Conservation (phyloP, 2,329 filamentous ascomycete genomes). For the Escovopsis sp. region DNA sequence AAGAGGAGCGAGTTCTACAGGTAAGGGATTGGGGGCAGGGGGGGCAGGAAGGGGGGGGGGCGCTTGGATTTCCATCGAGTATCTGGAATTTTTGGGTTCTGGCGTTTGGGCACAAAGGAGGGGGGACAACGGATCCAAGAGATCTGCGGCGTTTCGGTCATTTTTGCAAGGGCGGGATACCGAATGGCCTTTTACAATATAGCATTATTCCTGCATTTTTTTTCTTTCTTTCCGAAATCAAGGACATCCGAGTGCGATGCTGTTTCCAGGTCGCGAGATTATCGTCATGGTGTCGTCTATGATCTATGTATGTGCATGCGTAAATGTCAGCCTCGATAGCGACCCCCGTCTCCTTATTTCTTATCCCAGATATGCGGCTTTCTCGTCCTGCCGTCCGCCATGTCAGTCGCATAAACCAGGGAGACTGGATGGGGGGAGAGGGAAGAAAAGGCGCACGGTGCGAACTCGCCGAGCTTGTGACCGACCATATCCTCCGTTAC, state of each 20-base stretch:
- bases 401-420: background rate
- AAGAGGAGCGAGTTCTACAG: constrained; percentile 96
- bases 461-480: constrained; percentile 87
- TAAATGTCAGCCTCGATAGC: no score
- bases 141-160: background rate
- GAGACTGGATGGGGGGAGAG: background rate
- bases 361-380: constrained; percentile 42
- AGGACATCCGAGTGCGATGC: background rate
- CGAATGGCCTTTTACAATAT: no score
- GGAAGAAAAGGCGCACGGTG: constrained; percentile 46
- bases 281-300: constrained; percentile 5
- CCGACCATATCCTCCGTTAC: constrained; percentile 96
- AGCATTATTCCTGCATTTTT: background rate
- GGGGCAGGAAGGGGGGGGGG: background rate
- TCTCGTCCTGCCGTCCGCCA: constrained; percentile 30
- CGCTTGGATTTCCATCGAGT: constrained; percentile 4
- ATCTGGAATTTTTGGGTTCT: background rate
- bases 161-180: background rate
- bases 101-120: constrained; percentile 9
- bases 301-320: no score
- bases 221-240: background rate
- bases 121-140: background rate
- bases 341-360: constrained; percentile 12
- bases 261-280: constrained; percentile 1
- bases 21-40: constrained; percentile 22